Base-by-base conservation (phyloP, 441 rosid species). In the Kokia cookei region DNA sequence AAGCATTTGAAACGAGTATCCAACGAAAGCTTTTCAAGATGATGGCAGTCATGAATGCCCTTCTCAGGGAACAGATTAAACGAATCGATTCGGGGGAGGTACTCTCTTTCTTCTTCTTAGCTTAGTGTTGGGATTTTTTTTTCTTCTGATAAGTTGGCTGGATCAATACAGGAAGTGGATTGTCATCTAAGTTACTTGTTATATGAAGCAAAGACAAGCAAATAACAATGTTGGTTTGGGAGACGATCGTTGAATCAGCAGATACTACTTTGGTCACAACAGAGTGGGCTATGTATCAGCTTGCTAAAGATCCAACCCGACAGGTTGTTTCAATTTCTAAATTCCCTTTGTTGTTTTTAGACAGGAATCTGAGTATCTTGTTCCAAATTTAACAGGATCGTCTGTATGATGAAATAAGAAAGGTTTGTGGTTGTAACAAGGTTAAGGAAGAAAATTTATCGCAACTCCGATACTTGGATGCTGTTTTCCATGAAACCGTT, bases 271-370 rank as follows among this genome's bases (percentile, higher is more conserved):
- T 87, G 87, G 93, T 93, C 40, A 75, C 91, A 66, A 79, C 94
- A 19, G 99, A 93, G 82, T 91, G 99, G 97, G 96, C 96, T 0
- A 73, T 90, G 19, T 87, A 88, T 61, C 91, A 94, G 76, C 94
- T 94, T 6, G 93, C 93, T 14, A 90, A 89, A 73, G 81, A 86
- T 76, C 87, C 81, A 7, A 77, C 40, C 26, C 74, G 76, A 6
- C 96, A 90, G 93, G 94, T 88, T 71, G 12, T 22, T 75, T 45
- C 26, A 14, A 11, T 63, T 40, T 35, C 40, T 73, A 32, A 32
- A 32, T 32, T 32, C 2, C n/a, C 22, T 5, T 13, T 61, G 37
- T 32, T 15, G 19, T 66, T 60, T 2, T 35, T 40, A 54, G 54
- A 61, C 73, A 14, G 11, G 11, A 4, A 24, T 65, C 29, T 72